Evolutionary conservation across 2,329 filamentous ascomycete species (phyloP), one percentile per base, ranked within the genome.

Genomic region (Penicillium fuscoglaucum): DNA sequence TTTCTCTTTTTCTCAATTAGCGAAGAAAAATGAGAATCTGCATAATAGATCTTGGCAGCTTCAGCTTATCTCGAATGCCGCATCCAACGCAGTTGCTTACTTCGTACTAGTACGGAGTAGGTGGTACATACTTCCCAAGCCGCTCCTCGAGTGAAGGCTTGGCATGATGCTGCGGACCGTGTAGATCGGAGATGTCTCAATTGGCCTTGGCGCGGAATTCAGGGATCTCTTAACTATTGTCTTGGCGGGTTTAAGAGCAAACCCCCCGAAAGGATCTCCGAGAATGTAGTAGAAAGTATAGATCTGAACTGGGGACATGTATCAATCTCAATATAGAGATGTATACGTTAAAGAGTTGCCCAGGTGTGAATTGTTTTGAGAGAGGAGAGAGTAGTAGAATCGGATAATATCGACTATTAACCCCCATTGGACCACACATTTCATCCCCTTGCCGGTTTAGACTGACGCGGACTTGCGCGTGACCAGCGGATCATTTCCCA

Each of bases 401-500:
- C 29, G 10, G 10, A 31, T 31, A 31, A 31, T 31, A 31, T 31
- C 10, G 29, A 33, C 12, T 13, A 13, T 33, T 33, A 13, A 33
- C 29, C 29, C 26, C 26, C 28, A 28, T 28, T 28, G 28, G 28
- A 28, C 28, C 5, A 9, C 28, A 9, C 2, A 9, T 28, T 28
- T 28, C 28, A 26, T 31, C 44, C 26, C 45, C 49, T 52, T 52
- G 28, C 21, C 47, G 17, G 28, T 29, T 48, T 35, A 44, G 50
- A 56, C 61, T 53, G 58, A 60, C 43, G 60, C 55, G 49, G 52
- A 50, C 26, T 37, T 55, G 53, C 65, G 61, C 64, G 65, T 67
- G 65, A 67, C 64, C 61, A 45, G 63, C 55, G 60, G 65, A 65
- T 67, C 65, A 53, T 58, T 53, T 53, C 49, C 49, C 35, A 57